phyloP scores from a whole-genome alignment of 768 basidiomycete genomes.

The Naematelia encephala region DNA sequence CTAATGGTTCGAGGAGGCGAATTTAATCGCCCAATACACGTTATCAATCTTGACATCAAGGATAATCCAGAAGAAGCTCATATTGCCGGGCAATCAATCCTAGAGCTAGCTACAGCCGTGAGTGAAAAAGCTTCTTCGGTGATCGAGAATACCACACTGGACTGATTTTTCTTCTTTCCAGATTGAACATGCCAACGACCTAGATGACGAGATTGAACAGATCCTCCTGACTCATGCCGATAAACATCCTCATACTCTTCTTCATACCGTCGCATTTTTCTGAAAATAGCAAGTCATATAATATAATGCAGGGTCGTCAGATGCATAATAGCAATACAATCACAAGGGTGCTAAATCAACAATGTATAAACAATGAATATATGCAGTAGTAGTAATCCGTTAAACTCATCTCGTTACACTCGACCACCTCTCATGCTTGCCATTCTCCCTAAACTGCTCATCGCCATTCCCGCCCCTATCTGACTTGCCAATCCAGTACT shows the following conservation, averaged over 20 bases:
- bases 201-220: slow-evolving; percentile 85
- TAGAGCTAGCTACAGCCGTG: slow-evolving; percentile 85
- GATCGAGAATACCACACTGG: no score
- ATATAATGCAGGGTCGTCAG: neutral
- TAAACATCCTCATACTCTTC: slow-evolving; percentile 82
- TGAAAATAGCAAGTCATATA: no score
- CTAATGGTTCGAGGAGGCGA: slow-evolving; percentile 83
- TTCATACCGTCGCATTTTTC: slow-evolving; percentile 90
- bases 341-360: slow-evolving; percentile 1
- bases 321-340: slow-evolving; percentile 1
- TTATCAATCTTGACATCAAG: slow-evolving; percentile 97
- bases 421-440: neutral
- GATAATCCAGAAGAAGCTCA: slow-evolving; percentile 98
- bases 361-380: neutral
- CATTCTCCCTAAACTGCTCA: neutral
- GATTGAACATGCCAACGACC: slow-evolving; percentile 80
- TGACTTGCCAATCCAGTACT: no score
- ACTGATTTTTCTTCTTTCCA: no score
- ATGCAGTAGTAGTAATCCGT: neutral
- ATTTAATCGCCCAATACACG: slow-evolving; percentile 85
- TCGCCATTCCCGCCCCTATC: neutral
- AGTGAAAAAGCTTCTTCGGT: no score
- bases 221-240: slow-evolving; percentile 83
- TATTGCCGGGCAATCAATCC: slow-evolving; percentile 90
- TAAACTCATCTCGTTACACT: neutral